Evolutionary conservation across 2,329 filamentous ascomycete species (phyloP).

Genomic region (Aspergillus pseudonomiae): DNA sequence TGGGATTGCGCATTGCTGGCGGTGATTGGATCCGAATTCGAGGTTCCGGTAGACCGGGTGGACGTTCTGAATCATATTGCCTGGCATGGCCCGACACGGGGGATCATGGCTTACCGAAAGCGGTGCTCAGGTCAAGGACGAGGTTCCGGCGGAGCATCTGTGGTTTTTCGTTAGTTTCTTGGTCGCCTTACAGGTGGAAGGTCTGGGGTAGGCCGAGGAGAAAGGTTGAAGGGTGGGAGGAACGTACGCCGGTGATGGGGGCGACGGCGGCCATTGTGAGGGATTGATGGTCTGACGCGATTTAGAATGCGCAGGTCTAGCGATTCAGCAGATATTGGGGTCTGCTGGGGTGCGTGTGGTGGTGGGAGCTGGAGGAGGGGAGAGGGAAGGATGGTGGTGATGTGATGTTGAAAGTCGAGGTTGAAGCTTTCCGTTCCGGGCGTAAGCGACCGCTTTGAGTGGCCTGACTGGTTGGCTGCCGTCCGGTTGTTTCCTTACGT

Average conservation of each 20-base stretch:
- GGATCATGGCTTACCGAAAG: conserved; percentile 59
- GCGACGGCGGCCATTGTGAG: conserved; percentile 47
- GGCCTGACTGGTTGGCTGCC: conserved; percentile 35
- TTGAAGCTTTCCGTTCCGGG: conserved; percentile 41
- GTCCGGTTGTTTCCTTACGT: not conserved
- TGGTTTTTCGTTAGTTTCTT: not conserved
- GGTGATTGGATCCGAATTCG: not conserved
- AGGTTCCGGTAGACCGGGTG: not conserved
- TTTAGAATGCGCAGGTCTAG: conserved; percentile 7
- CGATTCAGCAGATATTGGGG: conserved; percentile 23
- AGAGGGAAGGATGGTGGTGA: conserved; percentile 28
- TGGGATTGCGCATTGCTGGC: not conserved
- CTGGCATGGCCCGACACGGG: not conserved
- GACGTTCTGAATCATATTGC: not conserved
- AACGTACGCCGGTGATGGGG: conserved; percentile 53
- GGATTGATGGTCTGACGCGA: conserved; percentile 21
- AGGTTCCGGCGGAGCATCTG: conserved; percentile 69
- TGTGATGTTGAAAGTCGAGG: conserved; percentile 31
- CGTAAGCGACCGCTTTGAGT: conserved; percentile 39
- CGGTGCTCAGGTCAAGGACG: conserved; percentile 68
- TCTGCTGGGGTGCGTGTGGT: conserved; percentile 29
- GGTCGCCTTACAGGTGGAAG: not conserved
- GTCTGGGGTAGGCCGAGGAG: not conserved
- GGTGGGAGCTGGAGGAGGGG: conserved; percentile 23
- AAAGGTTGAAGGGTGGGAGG: not conserved